A percentile compares a stretch with the other conserved stretches of the same genome.
These are phyloP conservation scores for Alternaria incomplexa DNA, from an alignment of 2,329 filamentous ascomycete species.

Conservation along the genomic window DNA sequence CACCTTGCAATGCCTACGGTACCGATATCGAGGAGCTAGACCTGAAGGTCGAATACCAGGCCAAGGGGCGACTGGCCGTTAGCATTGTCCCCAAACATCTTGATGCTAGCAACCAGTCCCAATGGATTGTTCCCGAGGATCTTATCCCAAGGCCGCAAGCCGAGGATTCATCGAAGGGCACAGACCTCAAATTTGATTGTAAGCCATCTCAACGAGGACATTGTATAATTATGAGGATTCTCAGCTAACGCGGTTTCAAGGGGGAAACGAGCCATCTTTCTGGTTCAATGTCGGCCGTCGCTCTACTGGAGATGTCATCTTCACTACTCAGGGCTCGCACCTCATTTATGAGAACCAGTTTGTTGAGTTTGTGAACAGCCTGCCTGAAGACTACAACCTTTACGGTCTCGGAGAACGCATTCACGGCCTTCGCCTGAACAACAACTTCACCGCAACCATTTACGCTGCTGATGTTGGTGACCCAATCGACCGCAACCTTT, in stretches of 20 bases:
- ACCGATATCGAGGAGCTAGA: conserved; percentile 72
- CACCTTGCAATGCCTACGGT: conserved; percentile 75
- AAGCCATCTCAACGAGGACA: neutral
- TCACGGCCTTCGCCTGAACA: conserved; percentile 72
- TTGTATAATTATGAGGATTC: neutral
- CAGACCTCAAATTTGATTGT: conserved; percentile 57
- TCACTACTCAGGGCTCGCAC: conserved; percentile 67
- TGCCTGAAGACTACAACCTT: conserved; percentile 75
- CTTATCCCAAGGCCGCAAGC: conserved; percentile 64
- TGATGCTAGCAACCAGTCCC: conserved; percentile 65
- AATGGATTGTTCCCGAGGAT: conserved; percentile 70
- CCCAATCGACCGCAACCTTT: conserved; percentile 70
- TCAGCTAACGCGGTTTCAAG: conserved; percentile 29
- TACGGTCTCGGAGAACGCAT: conserved; percentile 79
- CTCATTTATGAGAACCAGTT: conserved; percentile 80
- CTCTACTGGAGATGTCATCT: conserved; percentile 70
- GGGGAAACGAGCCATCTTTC: conserved; percentile 65
- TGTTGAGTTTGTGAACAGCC: conserved; percentile 70
- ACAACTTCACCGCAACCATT: conserved; percentile 72
- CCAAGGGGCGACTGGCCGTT: conserved; percentile 69
- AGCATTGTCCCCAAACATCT: conserved; percentile 72
- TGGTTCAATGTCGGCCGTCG: conserved; percentile 62
- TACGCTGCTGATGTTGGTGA: conserved; percentile 73
- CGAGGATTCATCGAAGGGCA: conserved; percentile 48
- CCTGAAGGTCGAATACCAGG: conserved; percentile 72